Conservation (phyloP, 257 asterid species). For the Solanum gracilifrons region DNA sequence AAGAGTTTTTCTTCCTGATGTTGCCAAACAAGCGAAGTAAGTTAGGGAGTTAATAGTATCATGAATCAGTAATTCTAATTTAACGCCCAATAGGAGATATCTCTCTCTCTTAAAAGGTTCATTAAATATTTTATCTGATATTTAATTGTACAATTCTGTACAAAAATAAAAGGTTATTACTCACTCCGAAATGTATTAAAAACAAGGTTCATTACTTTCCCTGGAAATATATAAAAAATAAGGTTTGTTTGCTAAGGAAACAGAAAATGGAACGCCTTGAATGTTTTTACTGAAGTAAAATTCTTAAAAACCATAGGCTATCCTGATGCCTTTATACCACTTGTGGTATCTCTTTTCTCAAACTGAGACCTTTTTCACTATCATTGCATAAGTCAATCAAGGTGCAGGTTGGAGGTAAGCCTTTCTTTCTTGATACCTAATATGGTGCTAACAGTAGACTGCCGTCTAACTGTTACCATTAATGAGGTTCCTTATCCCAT, state of each 20-base stretch:
- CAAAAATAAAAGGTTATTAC: background rate
- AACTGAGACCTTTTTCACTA: background rate
- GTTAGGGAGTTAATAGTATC: background rate
- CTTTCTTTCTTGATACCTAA: background rate
- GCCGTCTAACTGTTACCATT: background rate
- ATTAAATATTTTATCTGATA: background rate
- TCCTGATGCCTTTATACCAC: background rate
- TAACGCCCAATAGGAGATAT: background rate
- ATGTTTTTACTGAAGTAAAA: background rate
- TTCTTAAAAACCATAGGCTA: background rate
- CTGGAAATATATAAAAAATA: background rate
- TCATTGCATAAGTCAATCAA: background rate
- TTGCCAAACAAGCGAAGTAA: background rate
- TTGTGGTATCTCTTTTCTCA: background rate
- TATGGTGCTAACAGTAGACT: background rate
- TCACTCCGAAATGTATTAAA: background rate
- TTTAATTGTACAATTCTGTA: background rate
- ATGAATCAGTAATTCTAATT: background rate
- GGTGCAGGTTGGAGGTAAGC: background rate
- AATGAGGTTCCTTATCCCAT: background rate
- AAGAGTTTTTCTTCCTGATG: conserved; percentile 6
- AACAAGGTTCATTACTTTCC: background rate
- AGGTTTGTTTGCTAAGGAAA: background rate
- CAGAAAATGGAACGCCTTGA: background rate
- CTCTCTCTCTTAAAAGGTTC: background rate